Conservation (phyloP, 495 filamentous ascomycete genomes). For the Penicillium silybi region DNA sequence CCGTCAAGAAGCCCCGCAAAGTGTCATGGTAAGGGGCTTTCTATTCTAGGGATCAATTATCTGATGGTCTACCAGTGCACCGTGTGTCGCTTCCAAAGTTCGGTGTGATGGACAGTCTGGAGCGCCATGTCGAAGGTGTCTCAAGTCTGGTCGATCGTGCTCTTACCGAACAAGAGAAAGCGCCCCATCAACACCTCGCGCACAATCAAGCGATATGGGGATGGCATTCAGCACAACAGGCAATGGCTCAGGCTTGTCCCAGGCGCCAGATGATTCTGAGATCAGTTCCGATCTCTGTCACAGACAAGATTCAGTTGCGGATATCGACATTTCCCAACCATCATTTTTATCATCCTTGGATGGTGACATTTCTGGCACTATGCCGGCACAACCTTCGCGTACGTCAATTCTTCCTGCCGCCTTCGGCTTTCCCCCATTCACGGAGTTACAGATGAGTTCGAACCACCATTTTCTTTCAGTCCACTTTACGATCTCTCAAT, state of each 20-base stretch:
- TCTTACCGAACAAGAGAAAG: constrained; percentile 2
- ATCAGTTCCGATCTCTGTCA: not conserved
- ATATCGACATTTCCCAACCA: not conserved
- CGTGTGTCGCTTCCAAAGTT: constrained; percentile 2
- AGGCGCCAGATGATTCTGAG: not conserved
- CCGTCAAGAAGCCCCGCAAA: constrained; percentile 2
- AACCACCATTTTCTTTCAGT: not conserved
- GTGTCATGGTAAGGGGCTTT: constrained; percentile 4
- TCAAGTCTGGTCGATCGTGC: constrained; percentile 2
- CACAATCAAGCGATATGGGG: not conserved
- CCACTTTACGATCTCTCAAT: constrained; percentile 3
- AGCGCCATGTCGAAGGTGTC: not conserved
- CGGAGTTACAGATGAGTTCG: not conserved
- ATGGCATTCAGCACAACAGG: not conserved
- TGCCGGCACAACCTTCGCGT: not conserved
- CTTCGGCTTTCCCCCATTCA: not conserved
- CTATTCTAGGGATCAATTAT: not conserved
- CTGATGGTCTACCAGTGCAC: not conserved
- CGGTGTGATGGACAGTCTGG: constrained; percentile 5
- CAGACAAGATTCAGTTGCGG: not conserved
- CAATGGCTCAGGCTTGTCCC: not conserved
- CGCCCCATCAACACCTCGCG: not conserved
- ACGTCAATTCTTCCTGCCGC: not conserved
- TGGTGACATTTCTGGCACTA: not conserved
- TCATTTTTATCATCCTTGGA: not conserved